Evolutionary conservation across 106 monocot species (phyloP).

Genomic region (Iris macrosiphon): DNA sequence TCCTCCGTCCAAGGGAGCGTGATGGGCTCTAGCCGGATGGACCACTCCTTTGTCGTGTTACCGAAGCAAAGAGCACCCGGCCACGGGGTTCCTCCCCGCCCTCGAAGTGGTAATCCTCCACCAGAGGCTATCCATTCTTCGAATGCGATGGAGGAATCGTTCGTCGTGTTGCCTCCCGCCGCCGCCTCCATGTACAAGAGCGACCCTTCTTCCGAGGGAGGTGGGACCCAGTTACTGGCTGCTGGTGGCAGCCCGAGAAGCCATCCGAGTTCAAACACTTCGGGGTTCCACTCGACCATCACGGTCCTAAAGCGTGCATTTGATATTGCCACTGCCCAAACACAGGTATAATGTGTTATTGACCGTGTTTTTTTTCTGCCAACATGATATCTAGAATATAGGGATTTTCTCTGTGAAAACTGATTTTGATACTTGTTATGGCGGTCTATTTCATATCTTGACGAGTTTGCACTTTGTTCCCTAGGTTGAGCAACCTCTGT

Average conservation of each 20-base stretch:
- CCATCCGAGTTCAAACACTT: conserved; percentile 26
- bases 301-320: conserved; percentile 72
- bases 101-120: conserved; percentile 23
- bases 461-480: no score
- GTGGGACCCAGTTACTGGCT: conserved; percentile 25
- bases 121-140: conserved; percentile 15
- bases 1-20: conserved; percentile 68
- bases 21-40: conserved; percentile 65
- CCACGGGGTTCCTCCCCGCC: conserved; percentile 63
- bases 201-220: conserved; percentile 33
- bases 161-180: conserved; percentile 73
- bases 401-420: no score
- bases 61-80: conserved; percentile 50
- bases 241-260: conserved; percentile 16
- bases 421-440: no score
- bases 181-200: conserved; percentile 86
- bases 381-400: no score
- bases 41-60: conserved; percentile 79
- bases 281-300: conserved; percentile 73
- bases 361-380: no score
- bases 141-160: conserved; percentile 76
- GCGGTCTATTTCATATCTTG: no score
- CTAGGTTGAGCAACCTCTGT: conserved; percentile 94
- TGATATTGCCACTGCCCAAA: conserved; percentile 82
- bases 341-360: conserved; percentile 47